These are phyloP conservation scores for Pharnaceum exiguum DNA, from an alignment of 148 eudicot species.

Conservation along the genomic window DNA sequence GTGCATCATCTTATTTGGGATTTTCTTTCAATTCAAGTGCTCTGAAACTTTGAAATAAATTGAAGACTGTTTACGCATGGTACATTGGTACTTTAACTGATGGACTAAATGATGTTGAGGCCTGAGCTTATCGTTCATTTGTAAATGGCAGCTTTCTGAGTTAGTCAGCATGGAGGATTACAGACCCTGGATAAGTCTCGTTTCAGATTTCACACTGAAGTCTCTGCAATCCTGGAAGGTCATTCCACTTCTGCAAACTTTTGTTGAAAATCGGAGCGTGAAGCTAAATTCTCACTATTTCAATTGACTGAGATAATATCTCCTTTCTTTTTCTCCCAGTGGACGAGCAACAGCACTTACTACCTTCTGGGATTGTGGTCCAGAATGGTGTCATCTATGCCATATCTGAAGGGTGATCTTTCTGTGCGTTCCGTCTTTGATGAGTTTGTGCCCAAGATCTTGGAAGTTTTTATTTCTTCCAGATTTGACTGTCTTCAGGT, in stretches of 20 bases:
- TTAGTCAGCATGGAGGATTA: conserved; percentile 50
- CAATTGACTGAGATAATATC: not conserved
- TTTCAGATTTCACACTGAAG: conserved; percentile 58
- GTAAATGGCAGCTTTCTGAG: conserved; percentile 51
- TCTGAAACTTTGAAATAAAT: not conserved
- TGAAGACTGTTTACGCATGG: not conserved
- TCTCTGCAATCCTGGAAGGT: conserved; percentile 78
- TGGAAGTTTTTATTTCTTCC: conserved; percentile 84
- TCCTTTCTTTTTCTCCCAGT: conserved; percentile 32
- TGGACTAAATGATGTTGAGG: not conserved
- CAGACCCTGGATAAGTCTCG: conserved; percentile 52
- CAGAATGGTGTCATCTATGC: conserved; percentile 75
- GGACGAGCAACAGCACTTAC: conserved; percentile 94
- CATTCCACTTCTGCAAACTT: conserved; percentile 4
- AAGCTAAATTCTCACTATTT: not conserved
- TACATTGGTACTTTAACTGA: not conserved
- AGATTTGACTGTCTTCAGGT: conserved; percentile 84
- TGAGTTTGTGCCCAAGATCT: conserved; percentile 82
- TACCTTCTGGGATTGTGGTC: conserved; percentile 94
- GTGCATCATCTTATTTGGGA: too few relatives aligned
- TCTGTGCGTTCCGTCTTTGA: conserved; percentile 52
- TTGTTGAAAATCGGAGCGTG: not conserved
- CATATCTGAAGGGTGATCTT: conserved; percentile 65
- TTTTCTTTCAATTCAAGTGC: not conserved
- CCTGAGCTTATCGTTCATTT: conserved; percentile 4